Evolutionary conservation across 306 rosid species (phyloP).

Genomic region (Luffa aegyptiaca): DNA sequence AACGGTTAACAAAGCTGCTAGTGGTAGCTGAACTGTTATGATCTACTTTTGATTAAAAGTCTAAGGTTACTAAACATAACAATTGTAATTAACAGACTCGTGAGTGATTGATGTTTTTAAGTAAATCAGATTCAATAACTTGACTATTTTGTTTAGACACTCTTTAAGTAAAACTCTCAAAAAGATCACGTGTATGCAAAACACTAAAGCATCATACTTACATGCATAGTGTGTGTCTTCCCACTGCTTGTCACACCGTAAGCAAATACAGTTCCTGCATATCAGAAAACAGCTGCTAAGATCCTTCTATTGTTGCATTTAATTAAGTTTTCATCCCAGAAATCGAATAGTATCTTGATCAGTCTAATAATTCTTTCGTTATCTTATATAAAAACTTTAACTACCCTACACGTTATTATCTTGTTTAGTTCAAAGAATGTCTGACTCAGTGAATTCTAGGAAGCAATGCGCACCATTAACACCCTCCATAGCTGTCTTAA

Average conservation of each 20-base stretch:
- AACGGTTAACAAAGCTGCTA: not conserved
- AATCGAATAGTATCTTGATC: not conserved
- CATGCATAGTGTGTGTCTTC: conserved; percentile 99
- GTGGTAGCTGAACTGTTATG: not conserved
- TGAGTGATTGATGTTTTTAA: not conserved
- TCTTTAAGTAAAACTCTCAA: conserved; percentile 4
- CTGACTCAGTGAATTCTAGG: not conserved
- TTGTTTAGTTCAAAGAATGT: conserved; percentile 3
- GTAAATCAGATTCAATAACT: not conserved
- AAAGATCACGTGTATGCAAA: conserved; percentile 7
- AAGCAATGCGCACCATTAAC: conserved; percentile 56
- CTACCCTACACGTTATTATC: not conserved
- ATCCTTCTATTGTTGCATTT: not conserved
- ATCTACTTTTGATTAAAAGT: not conserved
- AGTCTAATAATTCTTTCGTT: not conserved
- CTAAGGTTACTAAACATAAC: not conserved
- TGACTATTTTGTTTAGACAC: not conserved
- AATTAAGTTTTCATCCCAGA: not conserved
- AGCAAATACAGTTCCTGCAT: conserved; percentile 95
- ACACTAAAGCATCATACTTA: conserved; percentile 33
- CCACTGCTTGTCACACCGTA: conserved; percentile 99
- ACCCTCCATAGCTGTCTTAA: conserved; percentile 98
- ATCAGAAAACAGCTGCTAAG: not conserved
- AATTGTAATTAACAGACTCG: not conserved
- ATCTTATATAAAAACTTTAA: not conserved